Evolutionary conservation across 1,139 yeast species (phyloP).

Genomic region (Taiozyma onychis): DNA sequence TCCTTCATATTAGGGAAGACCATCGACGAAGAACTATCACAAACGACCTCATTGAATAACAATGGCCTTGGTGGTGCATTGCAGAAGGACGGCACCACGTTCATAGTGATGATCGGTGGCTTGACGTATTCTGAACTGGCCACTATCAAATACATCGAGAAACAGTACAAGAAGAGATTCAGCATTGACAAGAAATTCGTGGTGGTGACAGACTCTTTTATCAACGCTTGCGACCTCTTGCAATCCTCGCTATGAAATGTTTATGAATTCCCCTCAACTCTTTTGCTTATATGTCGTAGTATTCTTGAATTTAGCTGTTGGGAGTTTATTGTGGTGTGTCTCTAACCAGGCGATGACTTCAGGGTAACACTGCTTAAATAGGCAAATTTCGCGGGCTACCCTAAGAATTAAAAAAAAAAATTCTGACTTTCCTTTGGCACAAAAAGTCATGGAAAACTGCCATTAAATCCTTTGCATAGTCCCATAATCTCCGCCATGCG

Average conservation of each 20-base stretch:
- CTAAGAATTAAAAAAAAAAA: neutral
- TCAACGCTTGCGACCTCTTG: slow-evolving; percentile 33
- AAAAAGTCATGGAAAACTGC: neutral
- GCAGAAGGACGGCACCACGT: slow-evolving; percentile 33
- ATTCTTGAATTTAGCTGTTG: no score
- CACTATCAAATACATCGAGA: slow-evolving; percentile 52
- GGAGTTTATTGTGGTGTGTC: neutral
- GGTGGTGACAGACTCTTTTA: slow-evolving; percentile 52
- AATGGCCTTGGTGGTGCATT: slow-evolving; percentile 22
- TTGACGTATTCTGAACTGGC: slow-evolving; percentile 74
- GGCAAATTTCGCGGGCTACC: neutral
- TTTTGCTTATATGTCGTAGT: neutral
- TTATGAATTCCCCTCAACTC: neutral
- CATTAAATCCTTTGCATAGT: neutral
- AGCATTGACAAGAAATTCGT: slow-evolving; percentile 40
- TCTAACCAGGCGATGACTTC: slow-evolving; percentile 3
- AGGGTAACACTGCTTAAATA: neutral
- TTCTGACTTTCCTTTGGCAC: neutral
- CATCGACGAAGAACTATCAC: slow-evolving; percentile 29
- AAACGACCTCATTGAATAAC: slow-evolving; percentile 25
- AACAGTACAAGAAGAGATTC: slow-evolving; percentile 28
- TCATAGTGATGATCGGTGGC: slow-evolving; percentile 65
- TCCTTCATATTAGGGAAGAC: slow-evolving; percentile 30
- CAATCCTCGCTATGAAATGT: slow-evolving; percentile 5
- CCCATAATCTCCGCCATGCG: slow-evolving; percentile 34